Percentiles rank a stretch among this genome's conserved stretches.
Evolutionary conservation across 176 grass and related monocot species (phyloP).

Genomic region (bread wheat (Triticum aestivum)): DNA sequence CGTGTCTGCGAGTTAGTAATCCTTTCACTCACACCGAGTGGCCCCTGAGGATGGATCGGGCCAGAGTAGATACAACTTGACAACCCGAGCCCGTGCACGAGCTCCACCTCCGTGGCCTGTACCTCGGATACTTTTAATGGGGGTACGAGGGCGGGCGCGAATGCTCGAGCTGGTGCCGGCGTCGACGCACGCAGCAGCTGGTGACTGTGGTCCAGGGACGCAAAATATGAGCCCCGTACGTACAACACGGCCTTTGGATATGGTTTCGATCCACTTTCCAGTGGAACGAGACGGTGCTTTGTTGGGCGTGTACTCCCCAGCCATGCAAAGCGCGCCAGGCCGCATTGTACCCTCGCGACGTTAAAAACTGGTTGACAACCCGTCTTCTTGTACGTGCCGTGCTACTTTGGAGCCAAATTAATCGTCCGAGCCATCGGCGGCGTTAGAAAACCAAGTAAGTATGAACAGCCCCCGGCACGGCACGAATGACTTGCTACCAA

Average conservation of each 20-base stretch:
- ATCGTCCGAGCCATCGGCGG: neutral
- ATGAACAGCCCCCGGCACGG: neutral
- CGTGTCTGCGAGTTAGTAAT: neutral
- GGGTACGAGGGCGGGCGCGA: neutral
- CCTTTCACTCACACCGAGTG: neutral
- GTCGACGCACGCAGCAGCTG: conserved; percentile 6
- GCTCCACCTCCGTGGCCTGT: neutral
- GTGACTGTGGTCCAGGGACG: neutral
- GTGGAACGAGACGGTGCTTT: neutral
- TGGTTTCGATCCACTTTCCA: too few relatives aligned
- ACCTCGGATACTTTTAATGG: neutral
- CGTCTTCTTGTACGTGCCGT: neutral
- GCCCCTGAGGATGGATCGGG: conserved; percentile 1
- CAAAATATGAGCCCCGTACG: neutral
- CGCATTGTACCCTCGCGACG: neutral
- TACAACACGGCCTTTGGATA: neutral
- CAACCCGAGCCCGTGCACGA: neutral
- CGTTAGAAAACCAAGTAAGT: neutral
- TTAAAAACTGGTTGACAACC: neutral
- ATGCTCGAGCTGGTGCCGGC: neutral
- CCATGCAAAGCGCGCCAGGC: neutral
- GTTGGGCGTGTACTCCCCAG: neutral
- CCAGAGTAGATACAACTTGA: neutral
- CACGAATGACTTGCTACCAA: neutral
- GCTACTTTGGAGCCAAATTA: neutral